Conservation (phyloP, 306 rosid genomes). For the Nissolia schottii region DNA sequence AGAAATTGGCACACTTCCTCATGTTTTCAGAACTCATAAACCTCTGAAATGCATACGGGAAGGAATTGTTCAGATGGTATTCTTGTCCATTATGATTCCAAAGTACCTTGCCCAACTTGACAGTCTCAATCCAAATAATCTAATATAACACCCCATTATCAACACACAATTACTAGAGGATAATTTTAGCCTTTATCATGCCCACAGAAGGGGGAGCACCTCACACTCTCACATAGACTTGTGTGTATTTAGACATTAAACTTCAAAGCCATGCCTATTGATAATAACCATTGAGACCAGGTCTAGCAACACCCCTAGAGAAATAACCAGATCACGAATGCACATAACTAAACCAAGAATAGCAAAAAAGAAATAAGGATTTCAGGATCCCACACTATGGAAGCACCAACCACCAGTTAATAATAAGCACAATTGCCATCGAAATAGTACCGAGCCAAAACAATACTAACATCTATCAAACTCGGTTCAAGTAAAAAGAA, state of each 20-base stretch:
- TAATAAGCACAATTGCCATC: constrained; percentile 25
- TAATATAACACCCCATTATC: neutral
- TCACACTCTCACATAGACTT: neutral
- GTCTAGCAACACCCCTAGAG: neutral
- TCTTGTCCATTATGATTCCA: neutral
- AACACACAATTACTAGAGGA: too few species aligned
- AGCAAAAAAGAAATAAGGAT: neutral
- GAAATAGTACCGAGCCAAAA: constrained; percentile 25
- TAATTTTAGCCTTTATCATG: neutral
- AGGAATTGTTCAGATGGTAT: neutral
- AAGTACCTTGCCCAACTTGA: neutral
- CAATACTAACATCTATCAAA: constrained; percentile 38
- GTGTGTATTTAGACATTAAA: neutral
- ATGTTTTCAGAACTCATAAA: neutral
- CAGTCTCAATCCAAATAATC: neutral
- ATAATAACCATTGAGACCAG: neutral
- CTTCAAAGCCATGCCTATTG: neutral
- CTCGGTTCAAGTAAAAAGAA: neutral
- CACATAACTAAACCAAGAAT: neutral
- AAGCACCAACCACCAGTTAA: constrained; percentile 24
- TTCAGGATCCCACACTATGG: constrained; percentile 1
- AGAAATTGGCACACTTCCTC: neutral
- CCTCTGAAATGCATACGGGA: neutral
- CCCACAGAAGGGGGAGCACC: neutral
- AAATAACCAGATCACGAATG: neutral